Evolutionary conservation across 306 rosid species (phyloP), one percentile per base, ranked within the genome.

Genomic region (Pyrus pyrifolia): DNA sequence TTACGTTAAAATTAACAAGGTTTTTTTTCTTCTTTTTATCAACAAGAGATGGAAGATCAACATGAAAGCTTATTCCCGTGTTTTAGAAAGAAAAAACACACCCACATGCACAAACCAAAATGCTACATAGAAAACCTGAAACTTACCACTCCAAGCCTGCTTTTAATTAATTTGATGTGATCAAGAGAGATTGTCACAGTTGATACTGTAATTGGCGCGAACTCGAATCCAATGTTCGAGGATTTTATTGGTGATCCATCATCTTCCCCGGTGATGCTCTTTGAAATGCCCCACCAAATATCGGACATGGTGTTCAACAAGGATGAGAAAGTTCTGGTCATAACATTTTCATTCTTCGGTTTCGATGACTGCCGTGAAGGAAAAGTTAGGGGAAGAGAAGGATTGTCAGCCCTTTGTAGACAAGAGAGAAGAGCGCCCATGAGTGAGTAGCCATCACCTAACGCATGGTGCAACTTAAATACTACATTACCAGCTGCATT

Each of bases 141-240:
- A 35, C 85, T 55, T 80, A 90, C 92, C 92, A 86, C 88, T 73
- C 78, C 80, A 78, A 88, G 90, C 51, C 2, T 35, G 40, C 2
- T 35, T 8, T 35, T 35, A 35, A 35, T 35, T 78, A 78, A 86
- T 89, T 44, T 88, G 83, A 86, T 80, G 1, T 68, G 83, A 46
- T 86, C 82, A 72, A 90, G 69, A 6, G 92, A 83, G 68, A 86
- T 81, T 17, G 60, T 46, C 52, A 83, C 42, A 25, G 57, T 84
- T 52, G 84, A 70, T 61, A 86, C 76, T 6, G 71, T 51, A 67
- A 80, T 33, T 8, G 90, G 88, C 18, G 29, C 73, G 62, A 81
- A 58, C 52, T 83, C 81, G 4, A 68, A 49, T 17, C 76, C 84
- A 46, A 80, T 84, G 14, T 44, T 58, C 2, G 89, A 88, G 0